Evolutionary conservation across 805 yeast genomes (phyloP).

Genomic region (Ogataea pini): DNA sequence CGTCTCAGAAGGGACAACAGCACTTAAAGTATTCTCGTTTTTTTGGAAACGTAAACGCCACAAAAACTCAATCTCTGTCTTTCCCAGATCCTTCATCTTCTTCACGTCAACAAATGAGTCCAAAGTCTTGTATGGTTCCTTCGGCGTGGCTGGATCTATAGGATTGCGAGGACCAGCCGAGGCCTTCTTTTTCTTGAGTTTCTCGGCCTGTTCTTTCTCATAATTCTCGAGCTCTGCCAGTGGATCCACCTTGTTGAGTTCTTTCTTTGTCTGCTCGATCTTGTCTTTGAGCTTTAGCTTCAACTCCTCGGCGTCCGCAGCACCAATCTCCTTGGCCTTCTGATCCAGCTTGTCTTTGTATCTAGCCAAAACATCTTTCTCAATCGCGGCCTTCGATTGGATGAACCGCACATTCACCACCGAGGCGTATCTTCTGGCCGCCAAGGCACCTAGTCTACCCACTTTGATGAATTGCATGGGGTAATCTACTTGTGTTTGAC

Average conservation of each 20-base stretch:
- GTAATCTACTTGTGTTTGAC: too few species aligned
- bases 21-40: constrained; percentile 61
- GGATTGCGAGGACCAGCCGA: constrained; percentile 35
- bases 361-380: constrained; percentile 36
- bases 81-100: constrained; percentile 57
- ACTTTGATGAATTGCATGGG: not conserved
- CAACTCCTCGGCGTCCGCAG: constrained; percentile 54
- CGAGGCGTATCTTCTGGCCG: constrained; percentile 23
- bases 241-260: constrained; percentile 67
- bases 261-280: constrained; percentile 55
- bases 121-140: constrained; percentile 66
- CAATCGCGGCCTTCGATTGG: constrained; percentile 30
- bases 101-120: constrained; percentile 69
- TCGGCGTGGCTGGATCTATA: constrained; percentile 37
- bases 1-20: constrained; percentile 57
- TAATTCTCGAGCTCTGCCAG: constrained; percentile 61
- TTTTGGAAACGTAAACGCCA: constrained; percentile 87
- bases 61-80: constrained; percentile 68
- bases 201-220: constrained; percentile 28
- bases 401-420: constrained; percentile 29
- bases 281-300: constrained; percentile 61
- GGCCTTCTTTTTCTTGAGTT: constrained; percentile 19
- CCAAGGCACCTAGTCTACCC: not conserved
- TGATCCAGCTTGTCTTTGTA: constrained; percentile 44
- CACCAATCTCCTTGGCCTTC: constrained; percentile 45